Base-by-base conservation (phyloP, 2,329 filamentous ascomycete species). In the Ophiosphaerella narmari region DNA sequence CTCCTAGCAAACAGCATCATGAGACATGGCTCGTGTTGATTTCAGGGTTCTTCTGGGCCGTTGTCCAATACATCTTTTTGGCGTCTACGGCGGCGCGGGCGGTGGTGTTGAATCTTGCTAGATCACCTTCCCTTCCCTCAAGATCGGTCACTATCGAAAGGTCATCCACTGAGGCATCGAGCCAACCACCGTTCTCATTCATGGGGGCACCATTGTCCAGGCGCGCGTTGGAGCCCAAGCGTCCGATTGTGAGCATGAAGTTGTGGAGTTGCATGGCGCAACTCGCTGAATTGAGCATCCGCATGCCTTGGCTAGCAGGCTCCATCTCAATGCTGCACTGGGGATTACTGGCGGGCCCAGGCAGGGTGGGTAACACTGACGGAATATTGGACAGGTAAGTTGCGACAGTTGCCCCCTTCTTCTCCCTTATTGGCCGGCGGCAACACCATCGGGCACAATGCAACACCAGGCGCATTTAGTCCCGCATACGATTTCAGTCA, bases 281-380 rank as follows among this genome's bases (percentile, higher is more conserved):
- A 71, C 74, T 96, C 55, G 75, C 91, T 61, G 86, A 91, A 78
- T 75, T 96, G 68, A 81, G 87, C 60, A 74, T 78, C 59, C 89
- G 91, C 74, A 96, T 96, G 91, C 93, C 93, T 57, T 97, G 93
- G 93, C 82, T 96, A 48, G 82, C 81, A 68, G 90, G 90, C 68
- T 78, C 84, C 61, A 72, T 94, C 52, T 88, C 89, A 49, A 82
- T 96, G 74, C 72, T 88, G 60, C 90, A 94, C 75, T 87, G 89
- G 80, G 80, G 85, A 60, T 81, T 86, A 65, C 75, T 93, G 67
- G 79, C 80, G 65, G 90, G 91, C 21, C 90, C 90, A 58, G 89
- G 91, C 65, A 83, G 77, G 75, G 74, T 96, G 58, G 91, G 89
- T 69, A 82, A 83, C 65, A 84, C 88, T 24, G 83, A 95, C 73